Evolutionary conservation across 768 basidiomycete genomes (phyloP).

Genomic region (Melanogaster broomeanus): DNA sequence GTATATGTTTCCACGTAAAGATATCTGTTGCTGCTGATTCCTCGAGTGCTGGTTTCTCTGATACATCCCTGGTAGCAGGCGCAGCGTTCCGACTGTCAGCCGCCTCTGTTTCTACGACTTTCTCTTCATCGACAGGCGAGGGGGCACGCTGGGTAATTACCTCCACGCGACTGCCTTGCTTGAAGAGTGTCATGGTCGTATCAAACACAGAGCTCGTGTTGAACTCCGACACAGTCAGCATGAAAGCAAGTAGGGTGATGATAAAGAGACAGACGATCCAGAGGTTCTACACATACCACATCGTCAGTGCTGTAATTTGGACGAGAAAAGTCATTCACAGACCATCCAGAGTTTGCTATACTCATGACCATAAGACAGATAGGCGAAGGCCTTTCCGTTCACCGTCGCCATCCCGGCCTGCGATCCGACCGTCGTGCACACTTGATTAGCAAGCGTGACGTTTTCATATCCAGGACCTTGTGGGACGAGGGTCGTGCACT

Average conservation of each 20-base stretch:
- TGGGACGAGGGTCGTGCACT: conserved; percentile 34
- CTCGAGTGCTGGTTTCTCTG: conserved; percentile 36
- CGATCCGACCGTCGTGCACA: conserved; percentile 45
- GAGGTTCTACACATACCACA: conserved; percentile 31
- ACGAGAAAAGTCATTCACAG: conserved; percentile 27
- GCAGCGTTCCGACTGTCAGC: background rate
- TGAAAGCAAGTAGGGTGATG: conserved; percentile 36
- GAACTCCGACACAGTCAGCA: conserved; percentile 39
- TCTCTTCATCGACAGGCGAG: conserved; percentile 21
- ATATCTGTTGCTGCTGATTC: conserved; percentile 39
- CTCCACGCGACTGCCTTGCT: conserved; percentile 1
- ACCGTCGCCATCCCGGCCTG: conserved; percentile 42
- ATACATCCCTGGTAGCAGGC: background rate
- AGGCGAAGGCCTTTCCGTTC: conserved; percentile 42
- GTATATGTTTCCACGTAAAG: conserved; percentile 78
- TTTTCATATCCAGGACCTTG: conserved; percentile 38
- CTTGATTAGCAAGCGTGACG: conserved; percentile 35
- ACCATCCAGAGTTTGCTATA: conserved; percentile 37
- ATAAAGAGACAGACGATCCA: conserved; percentile 50
- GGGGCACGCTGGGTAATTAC: background rate
- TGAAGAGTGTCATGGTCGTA: conserved; percentile 31
- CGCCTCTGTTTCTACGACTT: background rate
- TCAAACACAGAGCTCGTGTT: conserved; percentile 30
- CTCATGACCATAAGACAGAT: conserved; percentile 29
- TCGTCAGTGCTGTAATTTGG: conserved; percentile 8